Percentiles rank a stretch among this genome's conserved stretches.
These are phyloP conservation scores for Torrubiellomyces zombiae DNA, from an alignment of 2,329 filamentous ascomycete species.

Conservation along the genomic window DNA sequence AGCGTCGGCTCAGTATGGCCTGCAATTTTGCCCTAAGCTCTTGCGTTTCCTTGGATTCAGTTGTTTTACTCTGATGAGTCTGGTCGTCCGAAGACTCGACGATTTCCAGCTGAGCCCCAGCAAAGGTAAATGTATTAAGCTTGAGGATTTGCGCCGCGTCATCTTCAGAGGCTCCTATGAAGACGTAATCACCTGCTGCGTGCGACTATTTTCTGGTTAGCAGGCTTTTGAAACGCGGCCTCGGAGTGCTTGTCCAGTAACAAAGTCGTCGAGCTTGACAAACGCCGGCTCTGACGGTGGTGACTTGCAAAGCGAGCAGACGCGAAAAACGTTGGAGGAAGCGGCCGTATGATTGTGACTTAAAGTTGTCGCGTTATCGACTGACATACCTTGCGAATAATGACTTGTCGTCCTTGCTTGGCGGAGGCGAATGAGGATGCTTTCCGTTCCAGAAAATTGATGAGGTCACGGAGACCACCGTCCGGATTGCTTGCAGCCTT, in stretches of 20 bases:
- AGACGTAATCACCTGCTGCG: conserved; percentile 50
- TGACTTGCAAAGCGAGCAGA: too few species aligned
- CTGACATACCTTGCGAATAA: conserved; percentile 63
- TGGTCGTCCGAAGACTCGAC: conserved; percentile 28
- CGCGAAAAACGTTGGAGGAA: conserved; percentile 4
- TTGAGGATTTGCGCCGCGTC: conserved; percentile 49
- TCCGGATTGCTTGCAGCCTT: conserved; percentile 51
- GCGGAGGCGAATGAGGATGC: conserved; percentile 35
- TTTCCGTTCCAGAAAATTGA: conserved; percentile 57
- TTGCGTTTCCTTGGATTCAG: conserved; percentile 33
- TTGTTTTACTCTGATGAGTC: conserved; percentile 17
- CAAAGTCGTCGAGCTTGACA: too few species aligned
- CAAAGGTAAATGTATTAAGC: conserved; percentile 52
- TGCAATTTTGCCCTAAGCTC: conserved; percentile 55
- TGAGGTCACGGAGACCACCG: conserved; percentile 46
- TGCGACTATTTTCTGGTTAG: conserved; percentile 59
- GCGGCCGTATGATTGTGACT: conserved; percentile 6
- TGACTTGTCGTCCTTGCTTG: conserved; percentile 31
- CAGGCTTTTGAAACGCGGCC: too few species aligned
- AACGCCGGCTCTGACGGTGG: too few species aligned
- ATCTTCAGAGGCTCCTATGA: conserved; percentile 48
- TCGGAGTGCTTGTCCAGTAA: too few species aligned
- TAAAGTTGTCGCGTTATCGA: conserved; percentile 15
- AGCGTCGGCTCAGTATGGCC: conserved; percentile 56
- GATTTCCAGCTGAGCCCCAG: conserved; percentile 43